Evolutionary conservation across 352 stramenopile genomes (phyloP).

Genomic region (Globisporangium alternatum): DNA sequence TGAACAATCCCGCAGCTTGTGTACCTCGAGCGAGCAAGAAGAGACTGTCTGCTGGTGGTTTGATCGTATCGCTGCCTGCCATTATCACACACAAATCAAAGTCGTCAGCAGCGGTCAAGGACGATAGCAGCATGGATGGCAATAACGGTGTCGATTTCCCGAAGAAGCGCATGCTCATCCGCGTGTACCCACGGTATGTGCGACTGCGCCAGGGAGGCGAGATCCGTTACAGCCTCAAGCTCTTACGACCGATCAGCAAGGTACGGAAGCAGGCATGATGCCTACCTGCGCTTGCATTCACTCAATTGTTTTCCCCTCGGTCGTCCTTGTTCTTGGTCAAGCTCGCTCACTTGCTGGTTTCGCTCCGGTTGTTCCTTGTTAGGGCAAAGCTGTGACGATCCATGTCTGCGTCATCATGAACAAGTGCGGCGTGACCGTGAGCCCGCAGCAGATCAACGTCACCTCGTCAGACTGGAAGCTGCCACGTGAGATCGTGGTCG

Average conservation of each 20-base stretch:
- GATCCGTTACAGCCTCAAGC: constrained; percentile 59
- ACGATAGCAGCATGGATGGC: not conserved
- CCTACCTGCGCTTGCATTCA: not conserved
- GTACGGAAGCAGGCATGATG: constrained; percentile 17
- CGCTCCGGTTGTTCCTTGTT: not conserved
- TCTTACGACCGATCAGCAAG: constrained; percentile 44
- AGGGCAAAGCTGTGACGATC: constrained; percentile 58
- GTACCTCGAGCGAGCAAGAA: not conserved
- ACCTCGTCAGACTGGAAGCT: constrained; percentile 52
- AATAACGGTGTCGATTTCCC: constrained; percentile 15
- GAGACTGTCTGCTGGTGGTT: no score
- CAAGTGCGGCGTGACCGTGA: constrained; percentile 52
- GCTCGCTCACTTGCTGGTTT: not conserved
- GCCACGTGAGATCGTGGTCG: constrained; percentile 41
- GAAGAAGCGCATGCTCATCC: constrained; percentile 44
- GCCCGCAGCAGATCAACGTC: constrained; percentile 44
- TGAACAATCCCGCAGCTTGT: not conserved
- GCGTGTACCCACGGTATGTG: constrained; percentile 56
- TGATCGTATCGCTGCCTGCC: not conserved
- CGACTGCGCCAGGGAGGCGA: constrained; percentile 61
- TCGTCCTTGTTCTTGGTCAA: not conserved
- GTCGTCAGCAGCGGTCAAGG: not conserved
- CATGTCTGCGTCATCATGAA: constrained; percentile 63
- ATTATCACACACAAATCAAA: not conserved
- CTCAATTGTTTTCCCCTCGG: not conserved